Evolutionary conservation across 495 filamentous ascomycete species (phyloP), one percentile per base, ranked within the genome.

Genomic region (Hyaloscypha bicolor): DNA sequence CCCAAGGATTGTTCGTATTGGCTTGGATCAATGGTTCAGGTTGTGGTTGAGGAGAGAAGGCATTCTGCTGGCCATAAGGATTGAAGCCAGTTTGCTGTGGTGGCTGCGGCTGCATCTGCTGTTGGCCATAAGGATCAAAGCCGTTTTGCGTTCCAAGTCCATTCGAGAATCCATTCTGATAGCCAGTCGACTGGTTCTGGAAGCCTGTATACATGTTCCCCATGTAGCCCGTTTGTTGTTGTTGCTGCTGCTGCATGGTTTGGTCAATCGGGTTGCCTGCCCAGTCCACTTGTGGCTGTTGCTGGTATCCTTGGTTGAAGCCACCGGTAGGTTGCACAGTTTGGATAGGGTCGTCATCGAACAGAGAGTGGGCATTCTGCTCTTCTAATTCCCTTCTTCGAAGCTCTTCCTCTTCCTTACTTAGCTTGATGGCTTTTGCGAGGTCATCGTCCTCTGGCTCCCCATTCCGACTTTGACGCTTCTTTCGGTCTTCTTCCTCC

Each of bases 221-320:
- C 69, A 97, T 79, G 75, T 88, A 97, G 22, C 93, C 96, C 9
- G 96, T 92, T 60, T 93, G 90, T 73, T 92, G 89, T 71, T 86
- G 82, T 72, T 25, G 25, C 25, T 25, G 25, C 25, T 25, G 25
- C 25, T 86, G 85, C 71, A 87, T 84, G 68, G 75, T 82, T 76
- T 87, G 87, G 21, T 90, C 87, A 66, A 97, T 88, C 19, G 92
- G 93, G 78, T 99, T 99, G 31, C 94, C 96, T 66, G 93, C 93
- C 88, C 94, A 97, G 77, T 99, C 96, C 32, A 99, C 96, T 9
- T 92, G 91, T 64, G 87, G 87, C 72, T 96, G 94, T 78, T 99
- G 96, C 79, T 97, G 93, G 74, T 98, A 99, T 51, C 94, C 93
- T 78, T 97, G 94, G 76, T 97, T 97, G 80, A 90, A 93, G 4